Evolutionary conservation across 2,329 filamentous ascomycete species (phyloP), one percentile per base, ranked within the genome.

Genomic region (Phaeophleospora eucalypticola): DNA sequence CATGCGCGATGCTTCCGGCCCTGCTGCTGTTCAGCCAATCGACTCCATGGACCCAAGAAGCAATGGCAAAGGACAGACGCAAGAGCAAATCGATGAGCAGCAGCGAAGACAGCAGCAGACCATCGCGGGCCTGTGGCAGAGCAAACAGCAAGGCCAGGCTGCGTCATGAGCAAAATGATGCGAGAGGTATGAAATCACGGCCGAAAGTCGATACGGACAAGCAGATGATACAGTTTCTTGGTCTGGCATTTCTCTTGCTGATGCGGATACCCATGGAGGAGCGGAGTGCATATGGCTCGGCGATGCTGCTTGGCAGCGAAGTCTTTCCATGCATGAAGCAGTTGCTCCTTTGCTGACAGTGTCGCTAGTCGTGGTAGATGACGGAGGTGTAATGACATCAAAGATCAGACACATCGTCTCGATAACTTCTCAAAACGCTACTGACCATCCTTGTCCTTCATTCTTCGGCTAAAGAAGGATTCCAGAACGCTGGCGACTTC

Each of bases 71-170:
- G 80, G 80, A 1, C 80, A 83, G 66, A 82, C 78, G 4, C 77
- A 81, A 55, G 75, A 77, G 57, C 80, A 82, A 71, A 83, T 83
- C 46, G 66, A 69, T 35, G 76, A 78, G 54, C 80, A 83, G 65
- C 76, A 82, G 63, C 70, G 77, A 35, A 73, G 73, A 59, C 79
- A 83, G 35, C 73, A 78, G 58, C 77, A 81, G 60, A 78, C 76
- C 47, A 75, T 78, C 48, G 71, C 74, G 53, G 80, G 78, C 2
- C 58, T 83, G 55, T 83, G 80, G 80, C 53, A 56, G 39, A 51
- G 49, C 19, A 58, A 58, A 40, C 48, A 44, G 15, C 44, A 56
- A 36, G 49, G 48, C 18, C 52, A 52, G 21, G 42, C 46, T 18
- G 44, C 44, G 20, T 32, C 44, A 36, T 46, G 27, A 40, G 15